These are phyloP conservation scores for Sporothrix dimorphospora DNA, from an alignment of 2,329 filamentous ascomycete species.

Conservation along the genomic window DNA sequence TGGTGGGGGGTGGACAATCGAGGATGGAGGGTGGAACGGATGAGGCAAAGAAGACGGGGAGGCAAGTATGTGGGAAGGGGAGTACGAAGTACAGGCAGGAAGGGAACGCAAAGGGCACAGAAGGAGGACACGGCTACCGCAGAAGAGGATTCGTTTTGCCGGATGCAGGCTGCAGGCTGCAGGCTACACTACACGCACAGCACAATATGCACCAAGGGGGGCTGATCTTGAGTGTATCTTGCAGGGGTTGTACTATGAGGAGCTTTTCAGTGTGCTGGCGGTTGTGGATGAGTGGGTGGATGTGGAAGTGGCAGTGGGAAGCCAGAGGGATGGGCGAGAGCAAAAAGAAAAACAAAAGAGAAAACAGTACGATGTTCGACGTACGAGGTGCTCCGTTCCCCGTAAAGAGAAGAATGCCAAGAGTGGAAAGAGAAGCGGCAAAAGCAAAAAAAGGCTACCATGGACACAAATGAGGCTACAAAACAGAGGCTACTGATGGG, in stretches of 20 bases:
- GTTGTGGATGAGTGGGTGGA: background rate
- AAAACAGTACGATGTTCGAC: background rate
- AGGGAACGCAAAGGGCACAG: background rate
- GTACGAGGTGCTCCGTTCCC: conserved; percentile 3
- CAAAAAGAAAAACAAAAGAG: background rate
- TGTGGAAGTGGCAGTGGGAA: background rate
- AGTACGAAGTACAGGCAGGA: background rate
- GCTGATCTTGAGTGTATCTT: conserved; percentile 12
- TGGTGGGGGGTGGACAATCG: background rate
- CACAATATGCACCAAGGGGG: conserved; percentile 1
- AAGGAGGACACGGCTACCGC: conserved; percentile 2
- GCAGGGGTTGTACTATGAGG: conserved; percentile 8
- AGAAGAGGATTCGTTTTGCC: conserved; percentile 5
- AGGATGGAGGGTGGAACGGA: background rate
- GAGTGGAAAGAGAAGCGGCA: background rate
- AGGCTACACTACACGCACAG: background rate
- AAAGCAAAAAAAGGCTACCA: background rate
- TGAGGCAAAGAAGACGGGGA: background rate
- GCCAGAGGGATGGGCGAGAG: background rate
- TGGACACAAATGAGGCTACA: background rate
- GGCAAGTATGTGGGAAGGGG: background rate
- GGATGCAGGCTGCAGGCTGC: background rate
- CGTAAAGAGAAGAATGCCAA: background rate
- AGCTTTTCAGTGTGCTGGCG: background rate
- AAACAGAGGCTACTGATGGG: background rate